These are phyloP conservation scores for Lepraria neglecta DNA, from an alignment of 495 filamentous ascomycete species.

Conservation along the genomic window DNA sequence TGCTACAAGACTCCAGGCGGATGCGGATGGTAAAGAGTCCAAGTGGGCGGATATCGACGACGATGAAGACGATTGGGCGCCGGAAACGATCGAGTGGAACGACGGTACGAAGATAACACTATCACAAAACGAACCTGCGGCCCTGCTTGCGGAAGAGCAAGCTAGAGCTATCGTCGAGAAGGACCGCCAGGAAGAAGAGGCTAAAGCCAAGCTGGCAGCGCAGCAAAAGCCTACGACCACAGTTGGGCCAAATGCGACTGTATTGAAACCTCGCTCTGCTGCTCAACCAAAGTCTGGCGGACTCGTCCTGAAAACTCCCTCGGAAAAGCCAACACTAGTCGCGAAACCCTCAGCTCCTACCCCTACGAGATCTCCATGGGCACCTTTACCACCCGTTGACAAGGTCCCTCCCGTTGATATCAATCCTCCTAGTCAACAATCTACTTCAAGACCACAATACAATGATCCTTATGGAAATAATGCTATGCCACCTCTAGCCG, in stretches of 20 bases:
- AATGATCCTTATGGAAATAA: slow-evolving; percentile 34
- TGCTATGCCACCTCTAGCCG: slow-evolving; percentile 40
- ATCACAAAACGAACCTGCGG: slow-evolving; percentile 52
- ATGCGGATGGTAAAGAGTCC: slow-evolving; percentile 72
- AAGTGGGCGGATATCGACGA: slow-evolving; percentile 99
- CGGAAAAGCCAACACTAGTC: slow-evolving; percentile 70
- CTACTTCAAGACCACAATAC: slow-evolving; percentile 29
- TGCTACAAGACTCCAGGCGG: slow-evolving; percentile 80
- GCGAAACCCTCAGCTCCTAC: slow-evolving; percentile 71
- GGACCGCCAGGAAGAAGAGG: slow-evolving; percentile 28
- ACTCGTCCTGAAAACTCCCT: slow-evolving; percentile 57
- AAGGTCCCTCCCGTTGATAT: slow-evolving; percentile 63
- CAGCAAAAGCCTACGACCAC: slow-evolving; percentile 45
- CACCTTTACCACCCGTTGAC: slow-evolving; percentile 74
- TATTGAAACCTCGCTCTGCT: slow-evolving; percentile 47
- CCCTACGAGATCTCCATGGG: slow-evolving; percentile 87
- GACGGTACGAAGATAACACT: slow-evolving; percentile 91
- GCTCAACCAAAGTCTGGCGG: slow-evolving; percentile 45
- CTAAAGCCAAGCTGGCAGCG: slow-evolving; percentile 30
- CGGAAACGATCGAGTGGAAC: slow-evolving; percentile 92
- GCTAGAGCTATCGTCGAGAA: slow-evolving; percentile 30
- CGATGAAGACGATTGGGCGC: slow-evolving; percentile 97
- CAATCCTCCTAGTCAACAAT: slow-evolving; percentile 33
- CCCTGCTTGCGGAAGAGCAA: slow-evolving; percentile 38
- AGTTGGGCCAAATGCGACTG: slow-evolving; percentile 48